Percentiles rank a stretch among this genome's conserved stretches.
phyloP scores from a whole-genome alignment of 768 basidiomycete genomes.

The Nidularia pulvinata region DNA sequence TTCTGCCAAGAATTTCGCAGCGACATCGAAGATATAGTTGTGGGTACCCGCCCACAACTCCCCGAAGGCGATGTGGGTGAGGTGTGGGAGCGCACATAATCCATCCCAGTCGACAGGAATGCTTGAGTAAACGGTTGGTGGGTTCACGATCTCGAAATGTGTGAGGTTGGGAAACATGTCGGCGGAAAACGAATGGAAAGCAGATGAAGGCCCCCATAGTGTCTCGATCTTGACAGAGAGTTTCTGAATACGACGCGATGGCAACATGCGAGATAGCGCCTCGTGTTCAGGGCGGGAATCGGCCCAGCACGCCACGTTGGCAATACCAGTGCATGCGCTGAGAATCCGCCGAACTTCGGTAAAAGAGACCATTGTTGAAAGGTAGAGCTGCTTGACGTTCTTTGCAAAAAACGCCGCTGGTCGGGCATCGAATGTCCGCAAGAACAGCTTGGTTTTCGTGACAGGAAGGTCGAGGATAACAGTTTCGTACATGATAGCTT shows the following conservation, averaged over 20 bases:
- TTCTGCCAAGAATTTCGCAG: conserved; percentile 11
- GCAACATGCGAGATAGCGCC: conserved; percentile 3
- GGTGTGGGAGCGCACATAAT: conserved; percentile 17
- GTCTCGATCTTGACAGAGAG: conserved; percentile 18
- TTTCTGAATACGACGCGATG: conserved; percentile 7
- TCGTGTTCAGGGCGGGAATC: conserved; percentile 6
- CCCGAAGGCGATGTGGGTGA: conserved; percentile 29
- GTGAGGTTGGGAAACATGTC: conserved; percentile 17
- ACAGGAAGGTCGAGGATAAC: conserved; percentile 19
- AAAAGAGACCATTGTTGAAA: conserved; percentile 16
- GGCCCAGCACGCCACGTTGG: conserved; percentile 22
- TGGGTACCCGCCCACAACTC: conserved; percentile 13
- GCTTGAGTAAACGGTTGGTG: conserved; percentile 4
- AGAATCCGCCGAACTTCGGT: conserved; percentile 14
- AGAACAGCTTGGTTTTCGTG: conserved; percentile 14
- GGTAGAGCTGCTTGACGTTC: conserved; percentile 21
- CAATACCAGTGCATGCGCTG: conserved; percentile 19
- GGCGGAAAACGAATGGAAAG: conserved; percentile 1
- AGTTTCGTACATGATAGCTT: conserved; percentile 26
- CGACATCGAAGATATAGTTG: conserved; percentile 10
- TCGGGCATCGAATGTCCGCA: conserved; percentile 21
- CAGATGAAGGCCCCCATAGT: conserved; percentile 7
- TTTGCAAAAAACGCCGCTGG: conserved; percentile 22
- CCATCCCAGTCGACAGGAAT: conserved; percentile 20
- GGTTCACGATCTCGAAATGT: conserved; percentile 26